phyloP scores from a whole-genome alignment of 1,139 yeast species.

The Lodderomyces elongisporus region DNA sequence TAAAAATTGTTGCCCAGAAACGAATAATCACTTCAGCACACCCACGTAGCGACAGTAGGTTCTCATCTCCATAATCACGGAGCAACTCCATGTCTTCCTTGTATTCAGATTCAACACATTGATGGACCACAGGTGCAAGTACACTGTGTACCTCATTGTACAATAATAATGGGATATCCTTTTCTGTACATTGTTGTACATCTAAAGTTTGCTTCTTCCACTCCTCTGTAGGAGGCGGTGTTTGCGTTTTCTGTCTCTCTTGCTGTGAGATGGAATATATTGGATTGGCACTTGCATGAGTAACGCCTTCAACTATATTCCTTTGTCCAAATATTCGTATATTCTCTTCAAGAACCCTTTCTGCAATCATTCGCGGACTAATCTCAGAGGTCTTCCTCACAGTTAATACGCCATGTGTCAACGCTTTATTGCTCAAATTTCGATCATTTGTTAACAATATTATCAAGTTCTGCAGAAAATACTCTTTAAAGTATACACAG shows the following conservation, averaged over 20 bases:
- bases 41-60: constrained; percentile 33
- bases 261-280: background rate
- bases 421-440: constrained; percentile 74
- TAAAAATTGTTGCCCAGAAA: constrained; percentile 58
- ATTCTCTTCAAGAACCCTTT: constrained; percentile 43
- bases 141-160: constrained; percentile 41
- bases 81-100: constrained; percentile 53
- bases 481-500: constrained; percentile 56
- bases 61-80: constrained; percentile 39
- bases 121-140: constrained; percentile 44
- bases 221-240: background rate
- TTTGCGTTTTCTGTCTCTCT: background rate
- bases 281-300: background rate
- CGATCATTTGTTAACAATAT: constrained; percentile 76
- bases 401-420: constrained; percentile 62
- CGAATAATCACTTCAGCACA: constrained; percentile 39
- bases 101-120: constrained; percentile 49
- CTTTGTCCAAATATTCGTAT: constrained; percentile 17
- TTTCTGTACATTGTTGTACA: constrained; percentile 3
- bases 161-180: constrained; percentile 9
- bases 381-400: background rate
- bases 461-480: constrained; percentile 41
- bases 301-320: background rate
- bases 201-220: background rate
- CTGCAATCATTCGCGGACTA: constrained; percentile 39